Evolutionary conservation across 31 red algal species (phyloP).

Genomic region (Porphyra umbilicalis): DNA sequence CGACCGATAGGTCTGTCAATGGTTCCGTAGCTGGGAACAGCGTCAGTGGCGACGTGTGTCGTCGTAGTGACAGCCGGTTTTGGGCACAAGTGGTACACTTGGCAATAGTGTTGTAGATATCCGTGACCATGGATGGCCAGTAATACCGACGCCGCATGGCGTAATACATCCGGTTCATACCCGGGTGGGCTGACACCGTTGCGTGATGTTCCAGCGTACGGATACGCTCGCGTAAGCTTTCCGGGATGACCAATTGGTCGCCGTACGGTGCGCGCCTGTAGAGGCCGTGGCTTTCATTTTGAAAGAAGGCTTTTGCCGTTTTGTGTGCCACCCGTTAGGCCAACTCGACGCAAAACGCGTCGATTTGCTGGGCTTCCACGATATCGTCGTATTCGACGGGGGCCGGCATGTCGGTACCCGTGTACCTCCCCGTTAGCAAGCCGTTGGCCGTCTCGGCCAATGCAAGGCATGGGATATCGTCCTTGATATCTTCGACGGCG

Average conservation of each 20-base stretch:
- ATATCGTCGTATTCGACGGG: not conserved
- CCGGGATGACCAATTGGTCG: not conserved
- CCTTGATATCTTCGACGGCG: not conserved
- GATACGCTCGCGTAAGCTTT: not conserved
- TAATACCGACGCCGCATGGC: no score
- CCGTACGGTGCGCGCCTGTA: not conserved
- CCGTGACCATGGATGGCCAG: no score
- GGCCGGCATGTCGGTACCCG: not conserved
- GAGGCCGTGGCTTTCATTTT: not conserved
- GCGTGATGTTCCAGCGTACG: not conserved
- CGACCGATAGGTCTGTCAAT: not conserved
- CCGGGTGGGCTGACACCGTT: not conserved
- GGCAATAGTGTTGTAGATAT: no score
- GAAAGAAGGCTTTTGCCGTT: not conserved
- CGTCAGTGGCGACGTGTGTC: no score
- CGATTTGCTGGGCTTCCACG: not conserved
- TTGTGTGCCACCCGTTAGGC: not conserved
- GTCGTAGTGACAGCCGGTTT: no score
- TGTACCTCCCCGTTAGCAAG: not conserved
- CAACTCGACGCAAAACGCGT: not conserved
- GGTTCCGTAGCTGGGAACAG: not conserved
- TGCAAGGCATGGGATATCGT: constrained; percentile 14
- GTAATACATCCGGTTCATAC: not conserved
- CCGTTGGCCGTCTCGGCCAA: not conserved
- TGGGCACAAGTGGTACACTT: no score